These are phyloP conservation scores for Microcyclospora pomicola DNA, from an alignment of 2,329 filamentous ascomycete genomes.

Conservation along the genomic window DNA sequence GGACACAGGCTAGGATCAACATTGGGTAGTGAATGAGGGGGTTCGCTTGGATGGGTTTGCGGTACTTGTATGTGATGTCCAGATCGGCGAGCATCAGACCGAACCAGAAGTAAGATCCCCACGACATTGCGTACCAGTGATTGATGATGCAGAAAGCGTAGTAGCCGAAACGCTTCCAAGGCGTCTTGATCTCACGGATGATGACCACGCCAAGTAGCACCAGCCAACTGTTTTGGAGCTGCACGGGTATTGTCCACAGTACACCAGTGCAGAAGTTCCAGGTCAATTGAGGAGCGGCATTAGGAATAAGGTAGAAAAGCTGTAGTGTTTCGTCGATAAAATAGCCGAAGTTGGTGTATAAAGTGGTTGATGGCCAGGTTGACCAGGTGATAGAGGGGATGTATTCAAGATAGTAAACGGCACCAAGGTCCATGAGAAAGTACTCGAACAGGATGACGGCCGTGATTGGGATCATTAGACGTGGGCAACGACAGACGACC, in stretches of 20 bases:
- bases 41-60: constrained; percentile 24
- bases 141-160: constrained; percentile 32
- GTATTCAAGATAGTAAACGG: constrained; percentile 30
- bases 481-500: constrained; percentile 29
- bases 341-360: constrained; percentile 27
- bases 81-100: constrained; percentile 33
- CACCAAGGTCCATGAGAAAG: constrained; percentile 33
- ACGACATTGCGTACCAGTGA: constrained; percentile 34
- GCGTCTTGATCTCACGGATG: constrained; percentile 31
- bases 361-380: constrained; percentile 31
- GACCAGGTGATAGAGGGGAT: constrained; percentile 35
- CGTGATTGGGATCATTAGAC: constrained; percentile 32
- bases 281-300: constrained; percentile 34
- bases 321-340: constrained; percentile 33
- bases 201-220: constrained; percentile 30
- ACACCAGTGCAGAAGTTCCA: constrained; percentile 37
- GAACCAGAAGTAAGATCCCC: constrained; percentile 34
- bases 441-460: constrained; percentile 32
- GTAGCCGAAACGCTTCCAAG: constrained; percentile 33
- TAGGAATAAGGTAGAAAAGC: constrained; percentile 34
- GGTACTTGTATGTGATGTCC: constrained; percentile 34
- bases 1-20: constrained; percentile 16
- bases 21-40: constrained; percentile 26
- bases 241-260: constrained; percentile 37
- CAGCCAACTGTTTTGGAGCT: constrained; percentile 33